phyloP scores from a whole-genome alignment of 2,329 filamentous ascomycete genomes.

The Aspergillus puulaauensis region DNA sequence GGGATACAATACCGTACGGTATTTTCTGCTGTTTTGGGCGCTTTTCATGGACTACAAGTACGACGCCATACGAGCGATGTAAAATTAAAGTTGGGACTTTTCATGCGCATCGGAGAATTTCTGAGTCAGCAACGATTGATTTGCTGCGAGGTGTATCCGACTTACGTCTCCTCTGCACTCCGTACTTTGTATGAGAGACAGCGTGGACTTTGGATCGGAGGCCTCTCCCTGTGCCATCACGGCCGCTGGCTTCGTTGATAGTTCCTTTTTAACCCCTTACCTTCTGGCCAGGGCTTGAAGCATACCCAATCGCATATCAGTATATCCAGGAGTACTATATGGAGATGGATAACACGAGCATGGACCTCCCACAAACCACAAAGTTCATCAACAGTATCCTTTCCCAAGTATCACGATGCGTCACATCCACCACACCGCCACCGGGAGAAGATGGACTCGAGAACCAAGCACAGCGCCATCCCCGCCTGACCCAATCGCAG shows the following conservation, averaged over 20 bases:
- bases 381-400: constrained; percentile 4
- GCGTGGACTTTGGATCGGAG: too few relatives aligned
- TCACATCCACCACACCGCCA: not conserved
- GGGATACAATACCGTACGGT: constrained; percentile 1
- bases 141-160: not conserved
- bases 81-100: constrained; percentile 12
- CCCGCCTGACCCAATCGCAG: not conserved
- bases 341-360: not conserved
- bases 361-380: not conserved
- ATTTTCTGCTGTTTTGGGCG: not conserved
- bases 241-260: not conserved
- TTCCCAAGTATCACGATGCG: not conserved
- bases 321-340: not conserved
- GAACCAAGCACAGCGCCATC: not conserved
- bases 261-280: not conserved
- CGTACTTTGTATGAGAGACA: too few relatives aligned
- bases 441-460: not conserved
- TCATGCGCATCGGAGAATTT: constrained; percentile 13
- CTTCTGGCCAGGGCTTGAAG: too few relatives aligned
- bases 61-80: not conserved
- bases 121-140: constrained; percentile 6
- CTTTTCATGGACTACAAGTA: not conserved
- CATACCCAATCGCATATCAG: not conserved
- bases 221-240: too few relatives aligned
- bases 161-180: too few relatives aligned